Evolutionary conservation across 176 grass and related monocot genomes (phyloP), one percentile per base, ranked within the genome.

Genomic region (Bromus sterilis): DNA sequence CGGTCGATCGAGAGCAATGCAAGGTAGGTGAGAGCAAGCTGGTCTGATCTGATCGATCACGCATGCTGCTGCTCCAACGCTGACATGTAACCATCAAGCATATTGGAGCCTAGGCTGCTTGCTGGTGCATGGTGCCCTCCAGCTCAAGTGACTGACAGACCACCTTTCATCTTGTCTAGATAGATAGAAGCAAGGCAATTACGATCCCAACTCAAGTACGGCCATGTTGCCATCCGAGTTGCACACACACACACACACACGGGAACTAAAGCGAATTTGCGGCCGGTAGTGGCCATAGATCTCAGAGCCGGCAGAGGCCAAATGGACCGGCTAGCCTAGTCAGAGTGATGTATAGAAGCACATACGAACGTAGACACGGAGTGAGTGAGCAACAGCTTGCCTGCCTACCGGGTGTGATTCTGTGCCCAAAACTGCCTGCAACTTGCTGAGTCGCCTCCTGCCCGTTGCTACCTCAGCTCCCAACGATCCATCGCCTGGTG

Each of bases 321-420:
- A n/a, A n/a, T n/a, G n/a, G n/a, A n/a, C 4, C 21, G 3, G 64
- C 42, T 16, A 5, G 74, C 21, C 80, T 24, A 64, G 74, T 83
- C 86, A 83, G 14, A 5, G 56, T 51, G 77, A 72, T 32, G 73
- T 32, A 30, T 66, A 43, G 0, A 40, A 33, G 46, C 77, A 75
- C 58, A 26, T 7, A 4, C 2, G 13, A 21, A 25, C 76, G 26
- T 26, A 56, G 5, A 7, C 62, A 11, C 26, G 14, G 41, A 71
- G 68, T 4, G n/a, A 36, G 84, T 81, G 85, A 82, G 37, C 85
- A 76, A 81, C 85, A 87, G 85, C 85, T 87, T 20, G 25, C 28
- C 18, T 31, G 29, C 78, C n/a, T 29, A 5, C n/a, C 14, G 9
- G 68, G 25, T 49, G 70, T 46, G 28, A 48, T 65, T 16, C 39